These are phyloP conservation scores for Saccharomycopsis javanensis DNA, from an alignment of 805 yeast genomes.

Conservation along the genomic window DNA sequence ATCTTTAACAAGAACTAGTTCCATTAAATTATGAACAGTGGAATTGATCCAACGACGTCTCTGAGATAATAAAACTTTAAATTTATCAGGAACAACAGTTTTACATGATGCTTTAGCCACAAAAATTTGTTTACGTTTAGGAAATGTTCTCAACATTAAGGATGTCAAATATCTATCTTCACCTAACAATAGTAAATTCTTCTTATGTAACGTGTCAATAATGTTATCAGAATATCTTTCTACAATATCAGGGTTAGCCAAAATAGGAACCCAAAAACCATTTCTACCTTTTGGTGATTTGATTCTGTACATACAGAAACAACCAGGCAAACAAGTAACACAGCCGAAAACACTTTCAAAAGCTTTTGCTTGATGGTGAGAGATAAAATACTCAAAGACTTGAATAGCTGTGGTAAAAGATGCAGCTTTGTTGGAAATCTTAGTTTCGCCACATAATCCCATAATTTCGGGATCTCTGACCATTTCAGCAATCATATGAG, in stretches of 20 bases:
- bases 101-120: constrained; percentile 89
- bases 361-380: constrained; percentile 91
- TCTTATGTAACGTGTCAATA: constrained; percentile 72
- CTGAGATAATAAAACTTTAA: constrained; percentile 73
- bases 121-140: constrained; percentile 78
- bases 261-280: constrained; percentile 86
- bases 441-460: constrained; percentile 95
- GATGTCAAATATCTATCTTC: constrained; percentile 85
- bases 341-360: constrained; percentile 93
- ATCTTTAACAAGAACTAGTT: constrained; percentile 72
- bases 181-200: constrained; percentile 76
- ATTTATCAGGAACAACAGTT: constrained; percentile 79
- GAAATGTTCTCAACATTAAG: constrained; percentile 80
- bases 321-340: constrained; percentile 92
- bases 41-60: constrained; percentile 97
- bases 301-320: constrained; percentile 86
- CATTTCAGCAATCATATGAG: constrained; percentile 87
- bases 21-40: constrained; percentile 86
- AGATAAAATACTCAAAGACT: constrained; percentile 86
- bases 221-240: constrained; percentile 85
- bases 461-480: constrained; percentile 75
- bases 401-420: constrained; percentile 92
- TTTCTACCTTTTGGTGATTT: constrained; percentile 76
- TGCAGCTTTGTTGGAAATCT: constrained; percentile 70
- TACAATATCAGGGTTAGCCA: constrained; percentile 88